These are phyloP conservation scores for Parafenestella ontariensis DNA, from an alignment of 2,329 filamentous ascomycete species.

Conservation along the genomic window DNA sequence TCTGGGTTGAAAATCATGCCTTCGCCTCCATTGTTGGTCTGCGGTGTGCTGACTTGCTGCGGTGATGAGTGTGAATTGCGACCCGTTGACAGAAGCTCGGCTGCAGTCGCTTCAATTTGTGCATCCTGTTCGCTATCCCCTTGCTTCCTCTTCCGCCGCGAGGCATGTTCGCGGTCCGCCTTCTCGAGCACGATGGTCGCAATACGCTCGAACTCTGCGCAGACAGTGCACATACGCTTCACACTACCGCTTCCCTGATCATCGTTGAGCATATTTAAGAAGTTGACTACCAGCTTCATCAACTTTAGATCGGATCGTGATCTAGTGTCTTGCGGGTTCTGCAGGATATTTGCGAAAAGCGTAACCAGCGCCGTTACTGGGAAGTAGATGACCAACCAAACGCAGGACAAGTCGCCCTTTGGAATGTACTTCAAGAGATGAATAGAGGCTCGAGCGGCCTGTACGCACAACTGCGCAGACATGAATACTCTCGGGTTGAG, in stretches of 20 bases:
- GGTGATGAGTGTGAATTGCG: conserved; percentile 40
- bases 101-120: conserved; percentile 46
- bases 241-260: conserved; percentile 91
- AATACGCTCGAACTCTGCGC: conserved; percentile 95
- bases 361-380: conserved; percentile 95
- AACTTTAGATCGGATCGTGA: conserved; percentile 87
- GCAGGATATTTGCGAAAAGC: conserved; percentile 92
- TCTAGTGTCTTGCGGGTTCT: conserved; percentile 89
- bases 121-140: conserved; percentile 58
- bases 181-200: conserved; percentile 90
- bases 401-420: conserved; percentile 90
- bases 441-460: conserved; percentile 90
- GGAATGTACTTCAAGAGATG: conserved; percentile 95
- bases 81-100: conserved; percentile 42
- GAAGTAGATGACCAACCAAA: conserved; percentile 97
- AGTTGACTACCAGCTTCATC: conserved; percentile 92
- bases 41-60: conserved; percentile 29
- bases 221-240: conserved; percentile 91
- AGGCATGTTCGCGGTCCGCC: conserved; percentile 81
- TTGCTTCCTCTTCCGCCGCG: conserved; percentile 84
- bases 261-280: conserved; percentile 85
- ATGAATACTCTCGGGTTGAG: conserved; percentile 94
- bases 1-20: conserved; percentile 45
- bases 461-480: conserved; percentile 89
- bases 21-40: conserved; percentile 20